Conservation (phyloP, 257 asterid genomes). For the Solanum piurae region DNA sequence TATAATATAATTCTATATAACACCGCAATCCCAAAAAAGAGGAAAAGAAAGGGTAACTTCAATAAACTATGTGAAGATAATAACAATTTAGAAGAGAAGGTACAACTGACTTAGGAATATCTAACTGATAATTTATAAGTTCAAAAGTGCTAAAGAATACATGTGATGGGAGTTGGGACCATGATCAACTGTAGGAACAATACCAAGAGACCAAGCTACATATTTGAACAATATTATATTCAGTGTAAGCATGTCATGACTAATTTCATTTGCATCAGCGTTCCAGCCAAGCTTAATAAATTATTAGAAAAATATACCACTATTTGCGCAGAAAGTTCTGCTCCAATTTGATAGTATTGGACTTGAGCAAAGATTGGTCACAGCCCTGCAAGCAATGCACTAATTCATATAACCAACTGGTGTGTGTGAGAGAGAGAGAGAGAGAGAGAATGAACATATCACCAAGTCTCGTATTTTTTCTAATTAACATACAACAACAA, state of each 20-base stretch:
- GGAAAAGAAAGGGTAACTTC: background rate
- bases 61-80: background rate
- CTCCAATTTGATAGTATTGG: slow-evolving; percentile 28
- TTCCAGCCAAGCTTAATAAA: background rate
- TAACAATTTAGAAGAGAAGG: background rate
- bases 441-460: background rate
- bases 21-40: background rate
- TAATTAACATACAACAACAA: background rate
- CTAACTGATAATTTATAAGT: background rate
- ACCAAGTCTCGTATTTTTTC: background rate
- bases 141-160: background rate
- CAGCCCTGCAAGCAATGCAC: slow-evolving; percentile 28
- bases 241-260: background rate
- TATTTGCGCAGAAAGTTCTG: slow-evolving; percentile 57
- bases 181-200: background rate
- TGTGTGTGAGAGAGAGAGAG: background rate
- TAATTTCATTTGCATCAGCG: background rate
- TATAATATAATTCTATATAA: background rate
- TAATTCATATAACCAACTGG: slow-evolving; percentile 5
- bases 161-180: background rate
- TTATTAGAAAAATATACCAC: slow-evolving; percentile 29
- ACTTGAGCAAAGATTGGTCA: slow-evolving; percentile 19
- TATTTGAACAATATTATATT: background rate
- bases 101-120: background rate
- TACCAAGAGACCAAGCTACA: background rate